These are phyloP conservation scores for Juncus effusus DNA, from an alignment of 176 grass and related monocot genomes.

Conservation along the genomic window DNA sequence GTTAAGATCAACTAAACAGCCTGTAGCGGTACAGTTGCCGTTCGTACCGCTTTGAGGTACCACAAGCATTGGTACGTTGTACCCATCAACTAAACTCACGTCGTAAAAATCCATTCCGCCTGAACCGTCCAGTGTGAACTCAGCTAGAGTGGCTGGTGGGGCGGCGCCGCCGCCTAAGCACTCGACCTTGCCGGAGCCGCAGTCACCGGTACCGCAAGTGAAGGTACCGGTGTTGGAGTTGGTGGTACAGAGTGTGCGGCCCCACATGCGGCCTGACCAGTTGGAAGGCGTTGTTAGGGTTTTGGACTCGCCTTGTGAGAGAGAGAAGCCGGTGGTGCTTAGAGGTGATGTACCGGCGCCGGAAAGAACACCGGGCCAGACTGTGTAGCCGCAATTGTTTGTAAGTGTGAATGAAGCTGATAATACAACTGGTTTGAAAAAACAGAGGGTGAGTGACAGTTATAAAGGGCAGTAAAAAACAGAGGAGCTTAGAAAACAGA, in stretches of 20 bases:
- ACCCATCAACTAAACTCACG: constrained; percentile 90
- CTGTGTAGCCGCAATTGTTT: constrained; percentile 76
- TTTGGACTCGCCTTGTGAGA: constrained; percentile 49
- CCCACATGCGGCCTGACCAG: constrained; percentile 97
- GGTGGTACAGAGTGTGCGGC: constrained; percentile 68
- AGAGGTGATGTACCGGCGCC: constrained; percentile 63
- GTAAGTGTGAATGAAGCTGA: constrained; percentile 75
- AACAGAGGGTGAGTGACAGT: background rate
- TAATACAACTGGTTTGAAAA: constrained; percentile 35
- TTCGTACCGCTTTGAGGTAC: constrained; percentile 38
- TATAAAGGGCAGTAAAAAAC: background rate
- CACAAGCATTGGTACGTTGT: constrained; percentile 76
- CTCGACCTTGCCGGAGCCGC: constrained; percentile 48
- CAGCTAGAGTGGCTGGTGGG: constrained; percentile 64
- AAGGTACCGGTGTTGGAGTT: constrained; percentile 49
- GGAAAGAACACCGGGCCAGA: constrained; percentile 87
- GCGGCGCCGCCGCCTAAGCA: constrained; percentile 59
- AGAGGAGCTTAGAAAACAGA: constrained; percentile 15
- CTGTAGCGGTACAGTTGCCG: constrained; percentile 62
- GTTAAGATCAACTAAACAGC: constrained; percentile 79
- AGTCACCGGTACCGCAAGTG: constrained; percentile 76
- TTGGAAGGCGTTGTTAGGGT: constrained; percentile 38
- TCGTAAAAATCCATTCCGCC: constrained; percentile 91
- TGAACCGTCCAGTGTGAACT: constrained; percentile 83
- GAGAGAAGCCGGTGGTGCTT: constrained; percentile 57